Evolutionary conservation across 257 asterid genomes (phyloP), one percentile per base, ranked within the genome.

Genomic region (Jacaranda copaia): DNA sequence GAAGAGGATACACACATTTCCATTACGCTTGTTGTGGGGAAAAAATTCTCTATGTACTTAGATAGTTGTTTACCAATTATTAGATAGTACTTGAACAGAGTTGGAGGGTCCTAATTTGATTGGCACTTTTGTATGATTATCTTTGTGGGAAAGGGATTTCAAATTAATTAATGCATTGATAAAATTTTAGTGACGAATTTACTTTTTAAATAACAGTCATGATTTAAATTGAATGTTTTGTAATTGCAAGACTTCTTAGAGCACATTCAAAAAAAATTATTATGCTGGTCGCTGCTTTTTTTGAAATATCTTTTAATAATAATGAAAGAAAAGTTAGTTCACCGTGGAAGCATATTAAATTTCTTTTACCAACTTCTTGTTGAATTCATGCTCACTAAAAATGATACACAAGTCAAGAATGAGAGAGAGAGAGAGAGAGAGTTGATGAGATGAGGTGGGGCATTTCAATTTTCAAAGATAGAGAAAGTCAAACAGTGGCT

Each of bases 401-500:
- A 11, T 0, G 11, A 18, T 45, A 67, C 55, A 5, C 45, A 6
- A 64, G 10, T 62, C 40, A 62, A 6, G 14, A 25, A 32, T 25
- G 32, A 14, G 38, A 68, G 19, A 56, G 43, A 72, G 72, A 61
- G 25, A 19, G 43, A 40, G 61, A 14, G 32, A 14, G 51, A 56
- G 58, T 35, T n/a, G 20, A 56, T 16, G 75, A 39, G 81, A 19
- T 25, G 32, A 25, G 32, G n/a, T n/a, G n/a, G 32, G 32, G 52
- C 67, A 52, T 75, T 20, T 53, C 79, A 12, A 65, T 36, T 43
- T 65, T 16, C 12, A 72, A 72, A 62, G 8, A n/a, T 6, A n/a
- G 8, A 14, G 8, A 11, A 80, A 68, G 81, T 72, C 84, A 72
- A 79, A 77, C 14, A 3, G 25, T 49, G 8, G 39, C 6, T 59